Base-by-base conservation (phyloP, 345 rosid species). In the Brassica juncea region DNA sequence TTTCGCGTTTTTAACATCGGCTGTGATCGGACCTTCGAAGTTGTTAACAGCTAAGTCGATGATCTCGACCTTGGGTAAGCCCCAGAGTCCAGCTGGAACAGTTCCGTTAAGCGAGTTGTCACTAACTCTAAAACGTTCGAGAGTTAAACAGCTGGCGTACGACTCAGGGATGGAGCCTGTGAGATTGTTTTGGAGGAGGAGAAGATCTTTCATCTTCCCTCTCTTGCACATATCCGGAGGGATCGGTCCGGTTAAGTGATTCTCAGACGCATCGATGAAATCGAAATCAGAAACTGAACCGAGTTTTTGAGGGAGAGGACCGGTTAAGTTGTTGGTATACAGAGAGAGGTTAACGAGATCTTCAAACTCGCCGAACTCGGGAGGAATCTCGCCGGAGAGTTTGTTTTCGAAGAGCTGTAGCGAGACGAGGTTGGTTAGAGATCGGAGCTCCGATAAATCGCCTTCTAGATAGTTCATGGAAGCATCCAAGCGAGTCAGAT, bases 221-320 rank as follows among this genome's bases (percentile, higher is more conserved):
- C 76, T 75, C 81, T 91, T 89, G 84, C 99, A 94, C 97, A 94
- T 94, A 66, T 91, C 82, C 0, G 97, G 92, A 0, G 99, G 99
- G 69, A 94, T 87, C 2, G 89, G 74, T 49, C 99, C 99, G 0
- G 88, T 84, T 73, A 94, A 55, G 3, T 60, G 55, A 82, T 94
- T 94, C 84, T 90, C 97, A 0, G 99, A 90, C 0, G 91, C 95
- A 47, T 94, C 99, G 70, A 94, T 86, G 89, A 69, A 90, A 83
- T 81, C 82, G 6, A 94, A 92, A 14, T 90, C 27, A 4, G 99
- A 80, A 83, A 92, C 86, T 0, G 94, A 90, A 57, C 99, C 97
- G 0, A 94, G 85, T 75, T 84, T 81, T 31, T 66, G 84, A 64
- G 99, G 98, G 19, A 94, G 82, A 54, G 92, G 62, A 67, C 99